Evolutionary conservation across 176 grass and related monocot species (phyloP), one percentile per base, ranked within the genome.

Genomic region (Musa troglodytarum): DNA sequence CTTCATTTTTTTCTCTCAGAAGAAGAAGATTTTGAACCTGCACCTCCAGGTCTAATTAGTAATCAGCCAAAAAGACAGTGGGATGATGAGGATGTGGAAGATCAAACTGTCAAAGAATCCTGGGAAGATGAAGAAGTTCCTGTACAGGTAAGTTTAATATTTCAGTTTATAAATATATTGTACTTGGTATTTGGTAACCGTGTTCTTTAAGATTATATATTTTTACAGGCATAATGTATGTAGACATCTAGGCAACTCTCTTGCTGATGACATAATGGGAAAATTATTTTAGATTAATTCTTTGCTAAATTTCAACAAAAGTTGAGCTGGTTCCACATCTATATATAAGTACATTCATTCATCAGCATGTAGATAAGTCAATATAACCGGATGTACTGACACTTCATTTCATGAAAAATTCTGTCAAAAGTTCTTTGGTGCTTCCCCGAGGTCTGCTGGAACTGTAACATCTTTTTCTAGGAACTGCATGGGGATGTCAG

Each of bases 91-190:
- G 34, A 50, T 50, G 68, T 70, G 43, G 68, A 70, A 14, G 68
- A 50, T 70, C 43, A 49, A 70, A 11, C 51, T 20, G 29, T 50
- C 8, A 70, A 50, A 70, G 68, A 50, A 50, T 70, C 68, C 34
- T 70, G 43, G 68, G 68, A 70, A 50, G 68, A 70, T n/a, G 68
- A 70, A 69, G 29, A 69, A 70, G 68, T n/a, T 70, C 29, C 43
- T 50, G 68, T 20, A 4, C 8, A 50, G 68, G 29, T 70, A 20
- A 50, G 5, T 4, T 7, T 34, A 25, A 34, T 16, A 24, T 13
- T 21, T 8, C 2, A 11, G 9, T 50, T 69, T 17, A 9, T 29
- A 29, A 29, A 29, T 29, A 29, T 19, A 14, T 16, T 24, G 9
- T 50, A 24, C 10, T 5, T 34, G 10, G 2, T 68, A 16, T 29